phyloP scores from a whole-genome alignment of 139 green algal species.

The Tetraselmis striata region DNA sequence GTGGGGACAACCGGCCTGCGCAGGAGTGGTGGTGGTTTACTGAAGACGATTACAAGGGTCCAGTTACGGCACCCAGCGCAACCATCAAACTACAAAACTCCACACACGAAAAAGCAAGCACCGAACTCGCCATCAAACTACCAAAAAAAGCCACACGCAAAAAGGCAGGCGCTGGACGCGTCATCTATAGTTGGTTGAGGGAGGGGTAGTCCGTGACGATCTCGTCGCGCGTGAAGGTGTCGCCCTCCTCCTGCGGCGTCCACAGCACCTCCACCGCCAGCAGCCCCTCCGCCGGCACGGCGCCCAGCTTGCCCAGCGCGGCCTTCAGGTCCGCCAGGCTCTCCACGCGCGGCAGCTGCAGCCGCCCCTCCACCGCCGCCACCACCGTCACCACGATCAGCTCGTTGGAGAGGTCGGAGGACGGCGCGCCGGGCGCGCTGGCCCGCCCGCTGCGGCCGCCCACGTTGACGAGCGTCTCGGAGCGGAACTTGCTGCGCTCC shows the following conservation, averaged over 20 bases:
- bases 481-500: slow-evolving; percentile 85
- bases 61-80: too few species aligned
- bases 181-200: slow-evolving; percentile 51
- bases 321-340: slow-evolving; percentile 37
- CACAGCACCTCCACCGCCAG: slow-evolving; percentile 95
- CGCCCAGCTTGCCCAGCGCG: slow-evolving; percentile 65
- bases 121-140: too few species aligned
- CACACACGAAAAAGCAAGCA: too few species aligned
- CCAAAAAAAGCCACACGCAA: too few species aligned
- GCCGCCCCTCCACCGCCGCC: slow-evolving; percentile 56
- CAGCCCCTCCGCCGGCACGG: slow-evolving; percentile 50
- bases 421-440: slow-evolving; percentile 7
- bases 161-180: too few species aligned
- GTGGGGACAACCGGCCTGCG: too few species aligned
- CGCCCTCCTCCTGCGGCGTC: slow-evolving; percentile 85
- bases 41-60: too few species aligned
- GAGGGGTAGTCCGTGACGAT: slow-evolving; percentile 77
- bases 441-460: slow-evolving; percentile 36
- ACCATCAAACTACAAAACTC: too few species aligned
- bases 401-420: slow-evolving; percentile 38
- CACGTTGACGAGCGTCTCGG: slow-evolving; percentile 91
- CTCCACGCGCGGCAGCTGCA: slow-evolving; percentile 66
- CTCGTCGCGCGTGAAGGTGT: slow-evolving; percentile 78
- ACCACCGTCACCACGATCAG: slow-evolving; percentile 86
- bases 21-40: too few species aligned